phyloP scores from a whole-genome alignment of 2,329 filamentous ascomycete genomes.

The Alternaria rosae region DNA sequence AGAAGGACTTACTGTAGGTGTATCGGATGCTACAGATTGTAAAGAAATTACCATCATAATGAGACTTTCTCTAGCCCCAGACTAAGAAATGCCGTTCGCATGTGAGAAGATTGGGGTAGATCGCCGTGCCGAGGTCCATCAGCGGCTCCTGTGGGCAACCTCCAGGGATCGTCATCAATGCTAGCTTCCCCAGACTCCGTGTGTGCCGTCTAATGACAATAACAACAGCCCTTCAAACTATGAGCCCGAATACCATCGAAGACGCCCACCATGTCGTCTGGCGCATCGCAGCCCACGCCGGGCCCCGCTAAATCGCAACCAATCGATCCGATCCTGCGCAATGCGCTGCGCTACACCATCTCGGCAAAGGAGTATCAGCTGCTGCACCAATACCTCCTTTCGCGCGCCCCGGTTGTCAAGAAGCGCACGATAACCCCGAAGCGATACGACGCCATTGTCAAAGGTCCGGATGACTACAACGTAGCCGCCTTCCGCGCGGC shows the following conservation, averaged over 20 bases:
- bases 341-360: conserved; percentile 82
- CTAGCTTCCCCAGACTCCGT: conserved; percentile 23
- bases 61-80: too few species aligned
- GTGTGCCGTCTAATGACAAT: background rate
- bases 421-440: conserved; percentile 60
- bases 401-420: conserved; percentile 69
- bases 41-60: too few species aligned
- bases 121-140: conserved; percentile 14
- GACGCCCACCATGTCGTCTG: conserved; percentile 40
- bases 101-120: conserved; percentile 8
- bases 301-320: conserved; percentile 32
- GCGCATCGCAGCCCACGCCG: conserved; percentile 37
- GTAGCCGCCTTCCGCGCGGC: conserved; percentile 56
- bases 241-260: conserved; percentile 21
- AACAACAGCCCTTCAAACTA: conserved; percentile 21
- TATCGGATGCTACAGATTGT: too few species aligned
- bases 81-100: background rate
- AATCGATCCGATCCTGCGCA: conserved; percentile 78
- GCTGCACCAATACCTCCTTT: conserved; percentile 83
- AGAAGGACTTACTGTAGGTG: too few species aligned
- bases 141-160: background rate
- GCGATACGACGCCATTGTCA: conserved; percentile 60
- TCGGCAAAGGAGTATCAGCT: conserved; percentile 86
- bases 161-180: conserved; percentile 7
- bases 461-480: conserved; percentile 57